Evolutionary conservation across 345 rosid species (phyloP).

Genomic region (Nasturtium officinale): DNA sequence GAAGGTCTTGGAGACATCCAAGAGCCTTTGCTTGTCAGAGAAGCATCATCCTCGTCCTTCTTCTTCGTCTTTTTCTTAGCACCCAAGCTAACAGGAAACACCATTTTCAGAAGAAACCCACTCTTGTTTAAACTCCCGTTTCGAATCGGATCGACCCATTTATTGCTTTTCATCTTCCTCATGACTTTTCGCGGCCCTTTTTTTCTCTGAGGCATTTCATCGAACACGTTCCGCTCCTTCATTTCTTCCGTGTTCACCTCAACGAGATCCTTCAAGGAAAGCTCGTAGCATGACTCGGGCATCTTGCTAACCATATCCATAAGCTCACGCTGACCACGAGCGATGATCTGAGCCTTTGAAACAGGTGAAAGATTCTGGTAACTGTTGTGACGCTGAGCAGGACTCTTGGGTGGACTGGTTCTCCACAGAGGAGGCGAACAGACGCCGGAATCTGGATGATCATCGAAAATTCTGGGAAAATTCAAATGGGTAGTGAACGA

Average conservation of each 20-base stretch:
- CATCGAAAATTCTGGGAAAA: constrained; percentile 40
- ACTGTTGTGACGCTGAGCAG: constrained; percentile 38
- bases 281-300: constrained; percentile 92
- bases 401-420: constrained; percentile 58
- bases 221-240: constrained; percentile 26
- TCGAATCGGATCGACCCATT: constrained; percentile 44
- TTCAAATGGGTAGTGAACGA: constrained; percentile 36
- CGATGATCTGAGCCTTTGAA: constrained; percentile 71
- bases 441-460: constrained; percentile 54
- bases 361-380: constrained; percentile 60
- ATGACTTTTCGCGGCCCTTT: constrained; percentile 16
- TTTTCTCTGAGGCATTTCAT: constrained; percentile 28
- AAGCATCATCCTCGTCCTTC: constrained; percentile 38
- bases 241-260: constrained; percentile 50
- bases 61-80: constrained; percentile 51
- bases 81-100: constrained; percentile 60
- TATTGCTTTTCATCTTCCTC: constrained; percentile 42
- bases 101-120: constrained; percentile 74
- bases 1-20: constrained; percentile 53
- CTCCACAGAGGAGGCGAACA: constrained; percentile 79
- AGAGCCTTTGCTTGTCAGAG: constrained; percentile 31
- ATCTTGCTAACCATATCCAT: constrained; percentile 89
- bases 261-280: constrained; percentile 80
- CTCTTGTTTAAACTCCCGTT: constrained; percentile 55
- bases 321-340: constrained; percentile 84